These are phyloP conservation scores for Vaccinium macrocarpon DNA, from an alignment of 148 eudicot genomes.

Conservation along the genomic window DNA sequence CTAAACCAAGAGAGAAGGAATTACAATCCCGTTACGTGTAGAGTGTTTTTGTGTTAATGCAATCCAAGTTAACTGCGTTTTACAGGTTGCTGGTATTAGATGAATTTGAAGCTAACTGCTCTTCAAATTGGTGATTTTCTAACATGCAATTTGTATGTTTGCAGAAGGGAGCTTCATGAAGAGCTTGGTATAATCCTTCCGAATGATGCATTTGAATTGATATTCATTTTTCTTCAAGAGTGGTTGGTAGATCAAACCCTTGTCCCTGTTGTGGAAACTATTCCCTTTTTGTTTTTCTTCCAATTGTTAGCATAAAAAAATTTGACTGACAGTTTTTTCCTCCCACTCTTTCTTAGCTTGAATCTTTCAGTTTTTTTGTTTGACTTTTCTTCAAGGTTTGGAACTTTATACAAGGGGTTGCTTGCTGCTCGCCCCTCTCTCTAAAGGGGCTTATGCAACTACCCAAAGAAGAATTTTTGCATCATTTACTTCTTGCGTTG, in stretches of 20 bases:
- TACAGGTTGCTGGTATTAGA: not conserved
- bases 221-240: constrained; percentile 67
- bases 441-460: not conserved
- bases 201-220: constrained; percentile 83
- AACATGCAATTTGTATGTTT: constrained; percentile 21
- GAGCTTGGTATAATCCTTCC: constrained; percentile 90
- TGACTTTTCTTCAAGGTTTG: not conserved
- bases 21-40: not conserved
- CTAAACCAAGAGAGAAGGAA: too few species aligned
- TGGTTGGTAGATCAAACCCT: constrained; percentile 45
- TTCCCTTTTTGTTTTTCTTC: not conserved
- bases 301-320: not conserved
- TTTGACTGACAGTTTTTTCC: not conserved
- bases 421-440: too few species aligned
- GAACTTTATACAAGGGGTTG: too few species aligned
- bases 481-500: not conserved
- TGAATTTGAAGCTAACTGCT: constrained; percentile 4
- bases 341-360: not conserved
- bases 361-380: not conserved
- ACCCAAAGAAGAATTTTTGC: not conserved
- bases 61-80: not conserved
- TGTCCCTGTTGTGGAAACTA: not conserved
- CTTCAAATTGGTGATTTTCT: not conserved
- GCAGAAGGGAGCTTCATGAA: constrained; percentile 96
- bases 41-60: not conserved